Evolutionary conservation across 176 grass and related monocot genomes (phyloP).

Genomic region (Cymbopogon citratus): DNA sequence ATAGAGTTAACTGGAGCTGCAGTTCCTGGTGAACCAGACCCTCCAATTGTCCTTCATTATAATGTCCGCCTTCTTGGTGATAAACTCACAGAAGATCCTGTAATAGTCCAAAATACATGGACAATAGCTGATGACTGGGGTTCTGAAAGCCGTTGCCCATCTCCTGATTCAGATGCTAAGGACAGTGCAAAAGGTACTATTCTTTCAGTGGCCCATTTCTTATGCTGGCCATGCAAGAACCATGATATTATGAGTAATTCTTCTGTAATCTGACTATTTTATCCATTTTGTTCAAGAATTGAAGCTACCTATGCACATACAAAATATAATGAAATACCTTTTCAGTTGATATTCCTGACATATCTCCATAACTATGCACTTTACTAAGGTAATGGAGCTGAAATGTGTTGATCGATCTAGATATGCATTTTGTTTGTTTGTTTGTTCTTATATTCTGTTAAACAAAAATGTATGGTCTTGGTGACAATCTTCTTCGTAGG

Average conservation of each 20-base stretch:
- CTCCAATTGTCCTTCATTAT: constrained; percentile 87
- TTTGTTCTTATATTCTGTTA: neutral
- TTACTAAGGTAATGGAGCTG: neutral
- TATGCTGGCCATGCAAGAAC: constrained; percentile 3
- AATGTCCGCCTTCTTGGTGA: constrained; percentile 94
- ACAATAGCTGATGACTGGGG: constrained; percentile 79
- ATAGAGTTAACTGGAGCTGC: constrained; percentile 71
- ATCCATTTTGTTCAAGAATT: neutral
- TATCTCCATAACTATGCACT: constrained; percentile 3
- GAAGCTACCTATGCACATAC: neutral
- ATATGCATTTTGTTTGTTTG: neutral
- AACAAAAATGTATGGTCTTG: constrained; percentile 13
- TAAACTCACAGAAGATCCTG: constrained; percentile 98
- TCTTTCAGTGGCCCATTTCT: neutral
- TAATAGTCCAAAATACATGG: constrained; percentile 99
- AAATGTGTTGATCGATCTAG: constrained; percentile 7
- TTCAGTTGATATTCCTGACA: neutral
- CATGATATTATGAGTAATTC: neutral
- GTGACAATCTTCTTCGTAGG: neutral
- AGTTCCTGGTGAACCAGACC: constrained; percentile 84
- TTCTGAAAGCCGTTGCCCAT: constrained; percentile 84
- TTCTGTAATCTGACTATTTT: neutral
- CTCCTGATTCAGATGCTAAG: constrained; percentile 49
- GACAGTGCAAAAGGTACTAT: constrained; percentile 61
- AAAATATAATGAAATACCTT: neutral